These are phyloP conservation scores for Sugiyamaella mastotermitis DNA, from an alignment of 805 yeast genomes.

Conservation along the genomic window DNA sequence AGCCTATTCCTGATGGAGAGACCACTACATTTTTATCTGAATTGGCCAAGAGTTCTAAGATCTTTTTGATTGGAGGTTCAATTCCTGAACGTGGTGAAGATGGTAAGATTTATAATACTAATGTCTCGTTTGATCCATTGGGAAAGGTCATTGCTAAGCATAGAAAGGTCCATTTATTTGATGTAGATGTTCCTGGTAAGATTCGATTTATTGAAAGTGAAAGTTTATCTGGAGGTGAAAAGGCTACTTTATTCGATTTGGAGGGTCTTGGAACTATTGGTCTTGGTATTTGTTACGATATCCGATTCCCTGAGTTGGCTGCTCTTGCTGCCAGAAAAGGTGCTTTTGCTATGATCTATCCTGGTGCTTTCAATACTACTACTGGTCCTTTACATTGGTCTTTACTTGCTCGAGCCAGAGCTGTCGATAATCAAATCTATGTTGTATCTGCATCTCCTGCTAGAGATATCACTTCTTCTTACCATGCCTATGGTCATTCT, in stretches of 20 bases:
- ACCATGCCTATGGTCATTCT: constrained; percentile 83
- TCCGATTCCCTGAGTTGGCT: constrained; percentile 86
- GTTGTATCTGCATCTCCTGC: constrained; percentile 90
- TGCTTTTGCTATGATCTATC: constrained; percentile 76
- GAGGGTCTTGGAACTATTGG: constrained; percentile 69
- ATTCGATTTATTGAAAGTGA: constrained; percentile 81
- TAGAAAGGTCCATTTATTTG: constrained; percentile 86
- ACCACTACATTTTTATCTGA: constrained; percentile 54
- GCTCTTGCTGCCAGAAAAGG: constrained; percentile 60
- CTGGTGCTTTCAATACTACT: constrained; percentile 88
- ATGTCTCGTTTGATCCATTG: constrained; percentile 59
- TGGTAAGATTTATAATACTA: constrained; percentile 63
- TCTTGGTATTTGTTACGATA: constrained; percentile 84
- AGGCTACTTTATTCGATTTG: constrained; percentile 70
- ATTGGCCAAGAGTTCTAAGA: constrained; percentile 58
- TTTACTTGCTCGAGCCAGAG: constrained; percentile 71
- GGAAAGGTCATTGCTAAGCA: constrained; percentile 84
- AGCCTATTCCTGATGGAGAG: constrained; percentile 67
- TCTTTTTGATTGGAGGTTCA: constrained; percentile 83
- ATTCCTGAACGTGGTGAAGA: constrained; percentile 69
- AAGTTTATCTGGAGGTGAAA: constrained; percentile 70
- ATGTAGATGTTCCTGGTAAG: constrained; percentile 86
- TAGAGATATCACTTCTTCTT: constrained; percentile 75
- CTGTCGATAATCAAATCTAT: constrained; percentile 81
- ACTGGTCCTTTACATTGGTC: constrained; percentile 95